Evolutionary conservation across 2,329 filamentous ascomycete genomes (phyloP).

Genomic region (Paracorniculantispora psalliotae): DNA sequence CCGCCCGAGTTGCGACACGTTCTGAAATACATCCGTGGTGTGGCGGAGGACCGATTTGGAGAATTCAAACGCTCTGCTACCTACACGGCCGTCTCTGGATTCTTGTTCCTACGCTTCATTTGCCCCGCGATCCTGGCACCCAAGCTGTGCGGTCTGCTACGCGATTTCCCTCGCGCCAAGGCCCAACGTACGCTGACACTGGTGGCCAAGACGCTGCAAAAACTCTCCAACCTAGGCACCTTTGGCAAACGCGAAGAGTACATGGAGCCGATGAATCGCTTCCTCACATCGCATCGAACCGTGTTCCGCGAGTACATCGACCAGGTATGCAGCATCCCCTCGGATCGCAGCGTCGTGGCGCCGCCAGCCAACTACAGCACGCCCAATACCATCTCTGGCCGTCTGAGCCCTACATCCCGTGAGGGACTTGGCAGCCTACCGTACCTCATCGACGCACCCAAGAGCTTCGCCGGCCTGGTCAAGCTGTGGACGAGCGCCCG

Average conservation of each 20-base stretch:
- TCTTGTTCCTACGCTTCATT: conserved; percentile 90
- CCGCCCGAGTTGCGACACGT: conserved; percentile 79
- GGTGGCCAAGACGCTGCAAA: conserved; percentile 88
- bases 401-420: conserved; percentile 71
- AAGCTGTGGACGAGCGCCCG: conserved; percentile 68
- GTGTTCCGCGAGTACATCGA: conserved; percentile 87
- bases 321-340: conserved; percentile 74
- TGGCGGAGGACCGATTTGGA: conserved; percentile 90
- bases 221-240: conserved; percentile 81
- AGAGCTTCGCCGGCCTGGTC: conserved; percentile 78
- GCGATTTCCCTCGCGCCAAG: conserved; percentile 74
- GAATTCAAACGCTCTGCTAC: conserved; percentile 84
- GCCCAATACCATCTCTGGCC: conserved; percentile 80
- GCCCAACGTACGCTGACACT: conserved; percentile 86
- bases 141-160: conserved; percentile 81
- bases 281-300: conserved; percentile 68
- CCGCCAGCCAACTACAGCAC: conserved; percentile 86
- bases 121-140: conserved; percentile 95
- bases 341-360: conserved; percentile 58
- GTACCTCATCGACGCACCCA: conserved; percentile 84
- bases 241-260: conserved; percentile 96
- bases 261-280: conserved; percentile 98
- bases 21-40: conserved; percentile 85
- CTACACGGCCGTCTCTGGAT: conserved; percentile 93
- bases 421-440: conserved; percentile 93